phyloP scores from a whole-genome alignment of 208 protist species.

The Porcisia hertigi region DNA sequence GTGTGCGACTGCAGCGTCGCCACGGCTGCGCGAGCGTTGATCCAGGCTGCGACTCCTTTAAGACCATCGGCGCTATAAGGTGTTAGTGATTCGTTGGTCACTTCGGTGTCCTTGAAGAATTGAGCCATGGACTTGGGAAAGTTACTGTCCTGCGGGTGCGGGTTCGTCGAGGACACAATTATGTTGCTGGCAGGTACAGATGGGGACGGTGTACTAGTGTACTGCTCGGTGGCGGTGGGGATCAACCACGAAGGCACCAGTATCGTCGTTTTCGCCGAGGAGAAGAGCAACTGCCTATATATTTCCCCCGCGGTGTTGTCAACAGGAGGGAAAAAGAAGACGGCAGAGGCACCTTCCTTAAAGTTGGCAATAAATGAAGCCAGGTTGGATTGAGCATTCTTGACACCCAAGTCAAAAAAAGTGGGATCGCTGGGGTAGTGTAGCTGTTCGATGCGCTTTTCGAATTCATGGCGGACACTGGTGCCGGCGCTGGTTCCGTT shows the following conservation, averaged over 20 bases:
- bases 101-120: conserved; percentile 4
- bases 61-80: conserved; percentile 1
- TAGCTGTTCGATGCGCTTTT: conserved; percentile 1
- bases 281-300: conserved; percentile 1
- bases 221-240: background rate
- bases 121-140: background rate
- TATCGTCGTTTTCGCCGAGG: background rate
- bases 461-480: conserved; percentile 6
- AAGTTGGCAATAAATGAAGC: background rate
- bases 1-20: conserved; percentile 8
- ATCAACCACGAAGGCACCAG: conserved; percentile 28
- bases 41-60: conserved; percentile 13
- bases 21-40: conserved; percentile 1
- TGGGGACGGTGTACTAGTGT: background rate
- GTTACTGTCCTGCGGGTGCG: conserved; percentile 21
- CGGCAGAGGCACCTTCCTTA: background rate
- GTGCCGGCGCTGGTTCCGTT: background rate
- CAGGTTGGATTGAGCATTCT: no score
- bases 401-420: background rate
- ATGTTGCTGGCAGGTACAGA: conserved; percentile 2
- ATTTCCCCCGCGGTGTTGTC: background rate
- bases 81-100: no score
- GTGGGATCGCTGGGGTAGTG: background rate
- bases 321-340: conserved; percentile 16
- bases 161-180: conserved; percentile 20